phyloP scores from a whole-genome alignment of 495 filamentous ascomycete species.

The Podospora didyma region DNA sequence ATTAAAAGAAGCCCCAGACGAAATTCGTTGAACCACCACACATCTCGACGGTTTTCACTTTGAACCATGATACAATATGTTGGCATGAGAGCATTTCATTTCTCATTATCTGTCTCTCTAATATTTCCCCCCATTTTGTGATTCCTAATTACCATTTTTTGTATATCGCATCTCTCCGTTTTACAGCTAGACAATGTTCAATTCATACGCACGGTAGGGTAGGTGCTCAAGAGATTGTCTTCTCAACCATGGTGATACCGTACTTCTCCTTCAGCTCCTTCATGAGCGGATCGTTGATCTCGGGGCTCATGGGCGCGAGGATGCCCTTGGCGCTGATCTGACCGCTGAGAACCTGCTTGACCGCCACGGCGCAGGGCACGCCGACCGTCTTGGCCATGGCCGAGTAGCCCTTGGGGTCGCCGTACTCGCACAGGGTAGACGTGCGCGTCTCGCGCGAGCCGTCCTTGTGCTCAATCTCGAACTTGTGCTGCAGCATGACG shows the following conservation, averaged over 20 bases:
- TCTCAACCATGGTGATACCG: conserved; percentile 32
- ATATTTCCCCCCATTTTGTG: not conserved
- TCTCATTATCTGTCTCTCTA: too few relatives aligned
- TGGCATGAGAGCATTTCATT: too few relatives aligned
- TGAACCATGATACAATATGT: not conserved
- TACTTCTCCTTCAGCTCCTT: conserved; percentile 44
- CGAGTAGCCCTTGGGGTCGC: conserved; percentile 74
- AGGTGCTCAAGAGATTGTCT: conserved; percentile 34
- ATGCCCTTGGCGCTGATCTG: conserved; percentile 74
- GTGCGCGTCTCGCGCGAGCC: conserved; percentile 65
- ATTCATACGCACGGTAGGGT: too few relatives aligned
- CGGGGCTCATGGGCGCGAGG: conserved; percentile 72
- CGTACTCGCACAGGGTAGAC: conserved; percentile 82
- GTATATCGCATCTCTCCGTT: too few relatives aligned
- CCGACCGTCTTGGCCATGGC: conserved; percentile 73
- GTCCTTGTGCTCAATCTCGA: conserved; percentile 81
- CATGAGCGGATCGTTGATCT: conserved; percentile 68
- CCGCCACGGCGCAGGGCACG: conserved; percentile 49
- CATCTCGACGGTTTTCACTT: too few relatives aligned
- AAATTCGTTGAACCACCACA: too few relatives aligned
- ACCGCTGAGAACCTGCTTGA: conserved; percentile 80
- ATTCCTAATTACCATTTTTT: conserved; percentile 8
- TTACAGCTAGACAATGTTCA: too few relatives aligned
- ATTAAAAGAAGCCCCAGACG: too few relatives aligned
- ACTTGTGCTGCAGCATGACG: conserved; percentile 82